These are phyloP conservation scores for Yamadazyma sp. DNA, from an alignment of 1,139 yeast species.

Conservation along the genomic window DNA sequence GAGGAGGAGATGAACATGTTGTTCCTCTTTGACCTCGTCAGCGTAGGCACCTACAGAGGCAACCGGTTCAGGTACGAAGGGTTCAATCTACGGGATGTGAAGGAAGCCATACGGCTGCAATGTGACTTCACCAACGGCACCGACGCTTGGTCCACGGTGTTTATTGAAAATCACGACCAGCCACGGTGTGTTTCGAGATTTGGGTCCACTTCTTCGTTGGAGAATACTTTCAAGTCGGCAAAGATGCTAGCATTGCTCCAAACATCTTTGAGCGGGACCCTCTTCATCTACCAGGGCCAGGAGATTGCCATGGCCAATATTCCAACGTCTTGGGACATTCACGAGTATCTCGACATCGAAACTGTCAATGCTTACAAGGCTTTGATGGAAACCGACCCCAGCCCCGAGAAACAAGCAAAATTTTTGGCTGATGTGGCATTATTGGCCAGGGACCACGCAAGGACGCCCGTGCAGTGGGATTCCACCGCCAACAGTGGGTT, in stretches of 20 bases:
- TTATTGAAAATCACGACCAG: conserved; percentile 60
- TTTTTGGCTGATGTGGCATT: conserved; percentile 35
- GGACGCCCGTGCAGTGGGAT: conserved; percentile 65
- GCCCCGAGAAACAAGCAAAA: conserved; percentile 20
- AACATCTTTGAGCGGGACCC: conserved; percentile 53
- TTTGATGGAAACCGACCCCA: not conserved
- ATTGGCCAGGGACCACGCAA: conserved; percentile 53
- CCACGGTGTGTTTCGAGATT: conserved; percentile 55
- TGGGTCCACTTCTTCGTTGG: conserved; percentile 31
- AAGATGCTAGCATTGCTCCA: conserved; percentile 51
- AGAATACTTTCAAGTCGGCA: conserved; percentile 39
- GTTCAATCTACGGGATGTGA: conserved; percentile 42
- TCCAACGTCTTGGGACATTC: conserved; percentile 45
- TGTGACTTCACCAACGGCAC: conserved; percentile 41
- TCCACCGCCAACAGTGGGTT: conserved; percentile 47
- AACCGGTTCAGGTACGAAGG: conserved; percentile 36
- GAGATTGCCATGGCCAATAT: conserved; percentile 57
- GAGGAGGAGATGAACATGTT: conserved; percentile 53
- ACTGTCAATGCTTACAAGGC: conserved; percentile 41
- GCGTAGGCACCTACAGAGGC: conserved; percentile 36
- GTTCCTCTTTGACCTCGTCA: conserved; percentile 49
- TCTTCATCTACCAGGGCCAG: conserved; percentile 61
- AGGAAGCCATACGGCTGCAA: conserved; percentile 33
- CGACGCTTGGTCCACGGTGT: conserved; percentile 63
- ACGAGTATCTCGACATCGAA: conserved; percentile 53